phyloP scores from a whole-genome alignment of 345 rosid species.

The Eucalyptus polybractea region DNA sequence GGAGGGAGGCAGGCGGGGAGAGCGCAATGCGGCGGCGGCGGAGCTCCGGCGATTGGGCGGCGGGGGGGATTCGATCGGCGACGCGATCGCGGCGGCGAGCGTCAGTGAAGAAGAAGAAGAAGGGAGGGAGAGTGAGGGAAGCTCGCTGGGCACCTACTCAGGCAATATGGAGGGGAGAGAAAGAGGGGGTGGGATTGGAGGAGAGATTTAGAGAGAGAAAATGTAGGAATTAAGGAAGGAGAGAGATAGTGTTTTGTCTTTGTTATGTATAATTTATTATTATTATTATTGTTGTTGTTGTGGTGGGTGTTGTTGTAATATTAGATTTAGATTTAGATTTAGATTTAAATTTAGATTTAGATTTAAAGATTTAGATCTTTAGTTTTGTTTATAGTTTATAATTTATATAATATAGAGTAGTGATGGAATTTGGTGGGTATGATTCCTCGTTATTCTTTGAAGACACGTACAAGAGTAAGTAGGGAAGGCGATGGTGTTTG shows the following conservation, averaged over 20 bases:
- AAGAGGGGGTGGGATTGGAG: neutral
- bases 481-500: neutral
- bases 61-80: neutral
- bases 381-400: neutral
- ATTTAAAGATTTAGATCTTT: neutral
- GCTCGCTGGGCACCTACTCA: neutral
- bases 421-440: neutral
- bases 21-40: neutral
- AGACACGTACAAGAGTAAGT: neutral
- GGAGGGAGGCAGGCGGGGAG: neutral
- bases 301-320: neutral
- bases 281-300: neutral
- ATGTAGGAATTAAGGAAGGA: neutral
- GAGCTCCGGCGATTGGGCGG: neutral
- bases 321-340: neutral
- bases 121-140: neutral
- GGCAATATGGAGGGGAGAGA: neutral
- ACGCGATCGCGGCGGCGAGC: neutral
- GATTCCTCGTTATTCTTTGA: neutral
- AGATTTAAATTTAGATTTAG: neutral
- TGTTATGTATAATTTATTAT: neutral
- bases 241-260: neutral
- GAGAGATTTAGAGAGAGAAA: neutral
- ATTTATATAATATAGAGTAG: neutral
- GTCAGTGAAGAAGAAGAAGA: neutral